Percentiles rank a stretch among this genome's conserved stretches.
Conservation (phyloP, 2,329 filamentous ascomycete species). For the Penicillium sp. region DNA sequence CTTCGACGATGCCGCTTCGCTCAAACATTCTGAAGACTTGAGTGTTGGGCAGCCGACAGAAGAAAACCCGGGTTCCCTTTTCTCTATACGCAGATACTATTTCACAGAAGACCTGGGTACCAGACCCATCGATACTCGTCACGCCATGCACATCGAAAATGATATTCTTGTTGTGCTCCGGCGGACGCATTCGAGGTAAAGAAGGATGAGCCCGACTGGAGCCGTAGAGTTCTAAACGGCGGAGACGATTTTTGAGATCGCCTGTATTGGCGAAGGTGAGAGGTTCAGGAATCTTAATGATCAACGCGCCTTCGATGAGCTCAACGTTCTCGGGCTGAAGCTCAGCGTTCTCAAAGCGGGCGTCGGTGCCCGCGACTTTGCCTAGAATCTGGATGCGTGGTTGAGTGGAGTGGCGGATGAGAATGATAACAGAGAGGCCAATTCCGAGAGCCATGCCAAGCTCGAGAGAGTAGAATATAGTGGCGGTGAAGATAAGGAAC, state of each 20-base stretch:
- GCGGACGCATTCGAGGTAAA: constrained; percentile 70
- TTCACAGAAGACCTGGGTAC: constrained; percentile 84
- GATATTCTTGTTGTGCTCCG: constrained; percentile 84
- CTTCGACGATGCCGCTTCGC: constrained; percentile 77
- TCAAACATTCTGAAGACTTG: constrained; percentile 71
- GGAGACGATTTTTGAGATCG: constrained; percentile 78
- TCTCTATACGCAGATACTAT: constrained; percentile 81
- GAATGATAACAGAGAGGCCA: constrained; percentile 81
- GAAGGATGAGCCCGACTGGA: constrained; percentile 81
- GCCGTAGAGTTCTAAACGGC: constrained; percentile 86
- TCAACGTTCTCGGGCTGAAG: constrained; percentile 70
- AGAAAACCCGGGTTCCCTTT: constrained; percentile 61
- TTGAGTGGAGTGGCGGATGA: constrained; percentile 86
- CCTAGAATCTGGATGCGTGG: constrained; percentile 95
- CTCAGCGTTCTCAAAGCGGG: constrained; percentile 82
- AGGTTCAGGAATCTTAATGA: constrained; percentile 96
- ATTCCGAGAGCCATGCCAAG: constrained; percentile 93
- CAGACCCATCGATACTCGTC: constrained; percentile 87
- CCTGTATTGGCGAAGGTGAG: constrained; percentile 97
- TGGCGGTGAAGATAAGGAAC: constrained; percentile 83
- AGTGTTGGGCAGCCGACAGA: constrained; percentile 54
- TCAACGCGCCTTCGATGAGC: constrained; percentile 86
- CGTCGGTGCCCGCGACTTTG: constrained; percentile 72
- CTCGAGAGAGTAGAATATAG: constrained; percentile 92
- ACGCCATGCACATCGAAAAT: constrained; percentile 99